A percentile compares a stretch with the other conserved stretches of the same genome.
These are phyloP conservation scores for Haematococcus lacustris DNA, from an alignment of 139 green algal genomes.

Conservation along the genomic window DNA sequence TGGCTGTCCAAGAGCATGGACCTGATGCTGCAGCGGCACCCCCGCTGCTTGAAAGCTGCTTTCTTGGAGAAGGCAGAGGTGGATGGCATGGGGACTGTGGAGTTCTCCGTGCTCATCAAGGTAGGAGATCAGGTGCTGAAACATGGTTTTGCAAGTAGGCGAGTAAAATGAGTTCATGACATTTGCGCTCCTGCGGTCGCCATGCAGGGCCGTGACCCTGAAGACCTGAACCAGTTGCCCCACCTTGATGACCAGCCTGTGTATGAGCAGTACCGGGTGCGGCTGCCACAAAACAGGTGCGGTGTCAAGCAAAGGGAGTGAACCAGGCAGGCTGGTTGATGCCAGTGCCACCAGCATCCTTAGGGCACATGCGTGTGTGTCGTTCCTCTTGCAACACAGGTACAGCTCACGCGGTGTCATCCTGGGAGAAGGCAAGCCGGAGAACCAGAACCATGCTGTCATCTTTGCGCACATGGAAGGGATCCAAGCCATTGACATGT, in stretches of 20 bases:
- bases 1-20: conserved; percentile 32
- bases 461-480: conserved; percentile 66
- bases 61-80: conserved; percentile 30
- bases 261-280: conserved; percentile 23
- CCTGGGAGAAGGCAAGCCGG: conserved; percentile 84
- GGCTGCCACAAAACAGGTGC: conserved; percentile 36
- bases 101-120: conserved; percentile 30
- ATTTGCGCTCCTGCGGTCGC: background rate
- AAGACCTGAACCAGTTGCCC: conserved; percentile 17
- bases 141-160: too few relatives aligned
- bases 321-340: too few relatives aligned
- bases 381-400: too few relatives aligned
- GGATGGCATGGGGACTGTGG: conserved; percentile 12
- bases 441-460: conserved; percentile 86
- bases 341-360: too few relatives aligned
- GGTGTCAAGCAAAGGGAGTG: too few relatives aligned
- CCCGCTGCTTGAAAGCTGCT: conserved; percentile 29
- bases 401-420: conserved; percentile 43
- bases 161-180: too few relatives aligned
- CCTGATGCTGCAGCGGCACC: conserved; percentile 45
- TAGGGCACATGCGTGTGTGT: too few relatives aligned
- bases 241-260: conserved; percentile 18
- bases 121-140: too few relatives aligned
- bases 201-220: conserved; percentile 15
- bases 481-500: too few relatives aligned